Percentiles rank a stretch among this genome's conserved stretches.
Conservation (phyloP, 306 rosid genomes). For the Vachellia pachyceras region DNA sequence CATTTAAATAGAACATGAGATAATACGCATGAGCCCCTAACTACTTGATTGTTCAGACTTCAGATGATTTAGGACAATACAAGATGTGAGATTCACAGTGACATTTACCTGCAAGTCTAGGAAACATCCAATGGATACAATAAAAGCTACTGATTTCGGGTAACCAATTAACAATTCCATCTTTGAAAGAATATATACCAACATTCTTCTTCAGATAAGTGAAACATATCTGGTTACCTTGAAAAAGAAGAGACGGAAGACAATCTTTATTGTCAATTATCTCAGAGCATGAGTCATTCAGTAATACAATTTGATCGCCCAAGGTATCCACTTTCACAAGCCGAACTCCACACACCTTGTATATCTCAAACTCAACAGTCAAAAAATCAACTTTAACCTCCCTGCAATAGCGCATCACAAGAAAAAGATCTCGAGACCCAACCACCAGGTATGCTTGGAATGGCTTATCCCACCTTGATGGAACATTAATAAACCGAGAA, state of each 20-base stretch:
- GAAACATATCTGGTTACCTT: neutral
- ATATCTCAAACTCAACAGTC: neutral
- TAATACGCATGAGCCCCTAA: neutral
- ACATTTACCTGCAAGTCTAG: neutral
- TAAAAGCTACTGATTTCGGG: neutral
- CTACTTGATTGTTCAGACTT: neutral
- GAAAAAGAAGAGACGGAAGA: neutral
- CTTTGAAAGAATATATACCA: neutral
- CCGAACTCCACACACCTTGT: neutral
- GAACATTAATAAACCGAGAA: neutral
- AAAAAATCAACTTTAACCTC: neutral
- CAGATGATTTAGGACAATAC: neutral
- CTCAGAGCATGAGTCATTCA: conserved; percentile 4
- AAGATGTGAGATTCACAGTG: neutral
- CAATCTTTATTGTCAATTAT: neutral
- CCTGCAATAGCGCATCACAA: neutral
- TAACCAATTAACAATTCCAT: neutral
- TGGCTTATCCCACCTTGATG: neutral
- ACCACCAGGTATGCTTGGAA: neutral
- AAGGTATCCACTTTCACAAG: neutral
- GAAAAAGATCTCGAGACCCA: neutral
- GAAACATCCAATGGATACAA: neutral
- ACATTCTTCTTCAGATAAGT: neutral
- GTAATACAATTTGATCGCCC: conserved; percentile 2
- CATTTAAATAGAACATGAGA: neutral